A percentile compares a stretch with the other conserved stretches of the same genome.
Conservation (phyloP, 2,329 filamentous ascomycete genomes). For the Nannizziopsis arthrosporioides region DNA sequence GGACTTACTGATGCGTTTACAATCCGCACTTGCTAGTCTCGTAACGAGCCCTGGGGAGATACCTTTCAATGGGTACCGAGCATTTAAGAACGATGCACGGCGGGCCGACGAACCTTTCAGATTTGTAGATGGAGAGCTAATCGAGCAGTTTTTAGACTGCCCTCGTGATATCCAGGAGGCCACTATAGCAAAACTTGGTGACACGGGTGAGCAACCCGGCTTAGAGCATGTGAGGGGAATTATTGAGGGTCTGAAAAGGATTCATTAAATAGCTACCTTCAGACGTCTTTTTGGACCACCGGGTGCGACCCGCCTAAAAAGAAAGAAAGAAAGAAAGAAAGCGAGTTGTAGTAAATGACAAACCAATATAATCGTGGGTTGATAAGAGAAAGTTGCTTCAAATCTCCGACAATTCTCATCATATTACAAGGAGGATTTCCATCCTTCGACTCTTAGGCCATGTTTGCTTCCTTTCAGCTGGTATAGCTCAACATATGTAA, state of each 20-base stretch:
- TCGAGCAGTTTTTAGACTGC: constrained; percentile 72
- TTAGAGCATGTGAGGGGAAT: constrained; percentile 49
- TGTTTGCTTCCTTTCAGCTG: no score
- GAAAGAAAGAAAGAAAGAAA: neutral
- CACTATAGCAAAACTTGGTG: constrained; percentile 40
- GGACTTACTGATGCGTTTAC: constrained; percentile 72
- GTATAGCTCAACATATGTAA: no score
- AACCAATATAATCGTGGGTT: no score
- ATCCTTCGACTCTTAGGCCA: no score
- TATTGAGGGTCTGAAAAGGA: constrained; percentile 45
- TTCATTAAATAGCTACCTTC: constrained; percentile 31
- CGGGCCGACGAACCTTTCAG: constrained; percentile 65
- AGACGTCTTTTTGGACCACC: no score
- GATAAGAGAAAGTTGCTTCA: no score
- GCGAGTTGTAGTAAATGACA: no score
- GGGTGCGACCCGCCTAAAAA: neutral
- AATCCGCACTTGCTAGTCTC: constrained; percentile 55
- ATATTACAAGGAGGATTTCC: no score
- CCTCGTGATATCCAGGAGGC: constrained; percentile 46
- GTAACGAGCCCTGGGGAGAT: constrained; percentile 61
- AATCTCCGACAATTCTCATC: no score
- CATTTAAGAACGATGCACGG: constrained; percentile 61
- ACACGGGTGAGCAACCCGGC: constrained; percentile 44
- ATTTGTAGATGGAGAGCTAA: constrained; percentile 84
- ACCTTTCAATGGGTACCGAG: constrained; percentile 67